Percentiles rank a stretch among this genome's conserved stretches.
These are phyloP conservation scores for Phytophthora chlamydospora DNA, from an alignment of 352 stramenopile genomes.

Conservation along the genomic window DNA sequence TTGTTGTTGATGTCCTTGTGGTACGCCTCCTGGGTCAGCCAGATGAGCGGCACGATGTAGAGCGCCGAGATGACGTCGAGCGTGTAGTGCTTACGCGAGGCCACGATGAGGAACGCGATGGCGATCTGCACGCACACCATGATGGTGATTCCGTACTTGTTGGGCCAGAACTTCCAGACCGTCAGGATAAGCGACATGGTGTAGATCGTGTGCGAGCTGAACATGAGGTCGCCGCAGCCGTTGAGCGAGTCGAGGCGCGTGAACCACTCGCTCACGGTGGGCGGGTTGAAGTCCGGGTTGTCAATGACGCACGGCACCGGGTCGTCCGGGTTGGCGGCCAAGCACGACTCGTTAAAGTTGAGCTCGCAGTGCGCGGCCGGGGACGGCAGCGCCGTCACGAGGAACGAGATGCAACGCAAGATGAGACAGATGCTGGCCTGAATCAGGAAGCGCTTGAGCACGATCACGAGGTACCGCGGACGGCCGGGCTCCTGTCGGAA, in stretches of 20 bases:
- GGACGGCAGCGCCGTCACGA: constrained; percentile 74
- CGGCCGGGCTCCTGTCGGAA: constrained; percentile 67
- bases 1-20: constrained; percentile 85
- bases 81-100: constrained; percentile 91
- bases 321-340: constrained; percentile 59
- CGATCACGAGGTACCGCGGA: constrained; percentile 79
- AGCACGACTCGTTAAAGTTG: constrained; percentile 69
- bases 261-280: constrained; percentile 56
- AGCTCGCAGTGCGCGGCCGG: constrained; percentile 77
- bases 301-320: constrained; percentile 54
- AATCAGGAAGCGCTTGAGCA: constrained; percentile 82
- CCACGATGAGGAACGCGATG: constrained; percentile 91
- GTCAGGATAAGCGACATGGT: constrained; percentile 88
- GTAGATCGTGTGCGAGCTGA: constrained; percentile 93
- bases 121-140: constrained; percentile 81
- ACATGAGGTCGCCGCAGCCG: constrained; percentile 92
- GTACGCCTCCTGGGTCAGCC: constrained; percentile 83
- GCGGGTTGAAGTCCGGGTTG: constrained; percentile 82
- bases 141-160: constrained; percentile 70
- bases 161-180: constrained; percentile 89
- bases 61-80: constrained; percentile 90
- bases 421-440: constrained; percentile 77
- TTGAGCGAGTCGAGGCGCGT: constrained; percentile 81
- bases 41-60: constrained; percentile 90
- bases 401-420: constrained; percentile 83